Evolutionary conservation across 2,329 filamentous ascomycete species (phyloP).

Genomic region (Trichoderma koningii): DNA sequence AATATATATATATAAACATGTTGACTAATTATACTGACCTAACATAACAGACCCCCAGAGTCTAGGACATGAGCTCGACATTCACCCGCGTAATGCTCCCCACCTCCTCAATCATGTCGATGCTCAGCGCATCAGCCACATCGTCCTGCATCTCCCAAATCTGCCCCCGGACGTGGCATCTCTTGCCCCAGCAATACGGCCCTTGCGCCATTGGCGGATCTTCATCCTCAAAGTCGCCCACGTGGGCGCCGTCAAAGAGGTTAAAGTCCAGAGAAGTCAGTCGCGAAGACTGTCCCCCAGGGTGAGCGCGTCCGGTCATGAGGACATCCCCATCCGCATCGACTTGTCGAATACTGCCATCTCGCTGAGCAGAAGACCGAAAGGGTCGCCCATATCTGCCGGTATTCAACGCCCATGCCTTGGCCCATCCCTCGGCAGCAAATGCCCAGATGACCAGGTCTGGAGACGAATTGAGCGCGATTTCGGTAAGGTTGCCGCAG

Average conservation of each 20-base stretch:
- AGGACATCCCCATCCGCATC: constrained; percentile 38
- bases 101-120: constrained; percentile 41
- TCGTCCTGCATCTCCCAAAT: constrained; percentile 27
- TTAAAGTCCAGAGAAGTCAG: constrained; percentile 18
- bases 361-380: constrained; percentile 34
- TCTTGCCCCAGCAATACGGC: background rate
- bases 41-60: background rate
- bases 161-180: constrained; percentile 14
- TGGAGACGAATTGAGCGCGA: constrained; percentile 39
- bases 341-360: constrained; percentile 39
- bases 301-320: constrained; percentile 33
- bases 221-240: background rate
- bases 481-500: constrained; percentile 39
- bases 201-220: background rate
- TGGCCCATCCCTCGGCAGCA: constrained; percentile 39
- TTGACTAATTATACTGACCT: background rate
- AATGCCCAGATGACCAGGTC: constrained; percentile 43
- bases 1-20: background rate
- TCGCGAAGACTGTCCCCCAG: background rate
- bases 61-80: constrained; percentile 38
- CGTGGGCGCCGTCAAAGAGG: constrained; percentile 24
- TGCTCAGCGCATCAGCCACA: constrained; percentile 33
- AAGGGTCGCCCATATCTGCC: constrained; percentile 31
- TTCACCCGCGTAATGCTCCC: constrained; percentile 44
- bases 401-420: constrained; percentile 38